Percentiles rank a stretch among this genome's conserved stretches.
phyloP scores from a whole-genome alignment of 768 basidiomycete genomes.

The Russula dissimulans region DNA sequence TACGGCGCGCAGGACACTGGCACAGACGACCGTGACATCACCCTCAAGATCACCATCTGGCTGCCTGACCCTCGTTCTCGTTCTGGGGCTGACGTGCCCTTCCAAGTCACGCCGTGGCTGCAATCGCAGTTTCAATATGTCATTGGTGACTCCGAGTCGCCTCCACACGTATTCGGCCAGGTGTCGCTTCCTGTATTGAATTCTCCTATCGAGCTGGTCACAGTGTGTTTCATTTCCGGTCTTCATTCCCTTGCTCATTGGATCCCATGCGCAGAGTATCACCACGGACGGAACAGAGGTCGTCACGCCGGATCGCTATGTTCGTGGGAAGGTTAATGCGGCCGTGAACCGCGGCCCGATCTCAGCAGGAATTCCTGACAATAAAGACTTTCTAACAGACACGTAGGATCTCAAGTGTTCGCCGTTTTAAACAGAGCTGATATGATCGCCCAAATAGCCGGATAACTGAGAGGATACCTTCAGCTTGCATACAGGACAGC shows the following conservation, averaged over 20 bases:
- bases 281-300: neutral
- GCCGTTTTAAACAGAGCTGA: neutral
- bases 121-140: neutral
- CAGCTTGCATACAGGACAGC: neutral
- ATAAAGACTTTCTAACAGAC: neutral
- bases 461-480: neutral
- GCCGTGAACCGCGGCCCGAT: neutral
- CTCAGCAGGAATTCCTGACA: neutral
- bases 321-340: slow-evolving; percentile 2
- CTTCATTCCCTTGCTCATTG: neutral
- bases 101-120: neutral
- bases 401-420: neutral
- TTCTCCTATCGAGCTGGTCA: neutral
- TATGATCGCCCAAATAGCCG: no score
- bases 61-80: neutral
- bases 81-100: neutral
- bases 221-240: neutral
- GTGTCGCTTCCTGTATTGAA: neutral
- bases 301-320: neutral
- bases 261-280: neutral
- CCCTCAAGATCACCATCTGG: neutral
- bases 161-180: neutral
- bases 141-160: slow-evolving; percentile 1
- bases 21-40: neutral
- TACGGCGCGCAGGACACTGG: no score